Conservation (phyloP, 2,329 filamentous ascomycete species). For the Alternaria sp. region DNA sequence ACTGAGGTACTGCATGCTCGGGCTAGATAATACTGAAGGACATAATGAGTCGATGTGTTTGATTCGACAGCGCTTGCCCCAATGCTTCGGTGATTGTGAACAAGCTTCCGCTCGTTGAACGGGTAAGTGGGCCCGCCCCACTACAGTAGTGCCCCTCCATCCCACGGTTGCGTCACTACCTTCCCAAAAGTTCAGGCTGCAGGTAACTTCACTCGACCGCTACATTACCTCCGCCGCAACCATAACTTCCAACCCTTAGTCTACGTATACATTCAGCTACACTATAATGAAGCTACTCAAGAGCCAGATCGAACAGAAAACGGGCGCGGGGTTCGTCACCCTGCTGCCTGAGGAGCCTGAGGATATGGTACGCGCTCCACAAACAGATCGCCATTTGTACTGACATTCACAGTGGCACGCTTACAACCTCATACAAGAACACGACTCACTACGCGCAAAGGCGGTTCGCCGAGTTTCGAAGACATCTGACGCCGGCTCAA, state of each 20-base stretch:
- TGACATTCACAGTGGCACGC: slow-evolving; percentile 67
- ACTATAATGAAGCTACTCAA: slow-evolving; percentile 69
- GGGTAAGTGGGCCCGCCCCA: neutral
- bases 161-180: neutral
- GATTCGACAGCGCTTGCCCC: neutral
- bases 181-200: neutral
- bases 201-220: neutral
- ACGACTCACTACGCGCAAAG: slow-evolving; percentile 68
- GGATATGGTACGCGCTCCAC: slow-evolving; percentile 65
- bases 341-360: slow-evolving; percentile 75
- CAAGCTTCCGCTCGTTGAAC: neutral
- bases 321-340: slow-evolving; percentile 69
- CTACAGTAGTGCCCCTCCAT: neutral
- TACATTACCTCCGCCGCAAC: neutral
- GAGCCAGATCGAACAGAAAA: slow-evolving; percentile 66
- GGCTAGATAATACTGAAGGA: neutral
- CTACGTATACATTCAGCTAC: neutral
- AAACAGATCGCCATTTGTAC: neutral
- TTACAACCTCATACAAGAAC: slow-evolving; percentile 73
- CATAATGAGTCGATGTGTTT: neutral
- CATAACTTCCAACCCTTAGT: neutral
- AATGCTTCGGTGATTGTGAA: neutral
- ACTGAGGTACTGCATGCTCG: neutral
- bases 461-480: slow-evolving; percentile 71
- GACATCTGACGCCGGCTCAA: slow-evolving; percentile 66